These are phyloP conservation scores for Phytopythium chamaehyphon DNA, from an alignment of 352 stramenopile species.

Conservation along the genomic window DNA sequence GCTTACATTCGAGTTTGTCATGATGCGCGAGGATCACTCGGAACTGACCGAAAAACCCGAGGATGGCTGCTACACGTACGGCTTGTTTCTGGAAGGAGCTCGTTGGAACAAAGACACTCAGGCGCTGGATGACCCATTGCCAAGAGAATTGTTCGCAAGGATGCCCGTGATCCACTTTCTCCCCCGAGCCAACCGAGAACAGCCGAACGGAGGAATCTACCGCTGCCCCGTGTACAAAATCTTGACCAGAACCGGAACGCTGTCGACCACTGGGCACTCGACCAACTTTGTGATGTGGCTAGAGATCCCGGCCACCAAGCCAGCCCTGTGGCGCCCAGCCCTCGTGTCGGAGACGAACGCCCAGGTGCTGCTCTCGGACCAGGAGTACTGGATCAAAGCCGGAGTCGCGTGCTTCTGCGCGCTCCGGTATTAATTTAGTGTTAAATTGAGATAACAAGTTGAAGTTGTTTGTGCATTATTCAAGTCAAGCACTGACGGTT, in stretches of 20 bases:
- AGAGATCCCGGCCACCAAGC: constrained; percentile 86
- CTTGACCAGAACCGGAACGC: constrained; percentile 88
- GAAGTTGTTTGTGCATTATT: not conserved
- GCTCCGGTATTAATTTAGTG: constrained; percentile 83
- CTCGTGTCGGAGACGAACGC: constrained; percentile 94
- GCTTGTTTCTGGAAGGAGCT: constrained; percentile 90
- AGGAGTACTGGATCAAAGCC: constrained; percentile 95
- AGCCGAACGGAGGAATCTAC: constrained; percentile 84
- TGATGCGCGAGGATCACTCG: constrained; percentile 53
- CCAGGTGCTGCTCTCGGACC: constrained; percentile 87
- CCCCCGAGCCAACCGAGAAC: constrained; percentile 73
- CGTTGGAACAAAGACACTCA: constrained; percentile 77
- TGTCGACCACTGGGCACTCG: constrained; percentile 95
- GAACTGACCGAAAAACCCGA: constrained; percentile 51
- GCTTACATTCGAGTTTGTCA: constrained; percentile 87
- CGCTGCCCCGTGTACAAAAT: constrained; percentile 95
- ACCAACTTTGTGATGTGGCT: constrained; percentile 99
- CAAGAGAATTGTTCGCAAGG: constrained; percentile 91
- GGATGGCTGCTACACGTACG: constrained; percentile 88
- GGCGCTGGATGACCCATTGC: constrained; percentile 84
- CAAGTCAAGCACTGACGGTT: not conserved
- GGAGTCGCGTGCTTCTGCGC: constrained; percentile 94
- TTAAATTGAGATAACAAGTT: not conserved
- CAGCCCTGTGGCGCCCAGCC: constrained; percentile 77
- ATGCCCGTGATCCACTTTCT: constrained; percentile 90